These are phyloP conservation scores for Penicillium canariense DNA, from an alignment of 495 filamentous ascomycete species.

Conservation along the genomic window DNA sequence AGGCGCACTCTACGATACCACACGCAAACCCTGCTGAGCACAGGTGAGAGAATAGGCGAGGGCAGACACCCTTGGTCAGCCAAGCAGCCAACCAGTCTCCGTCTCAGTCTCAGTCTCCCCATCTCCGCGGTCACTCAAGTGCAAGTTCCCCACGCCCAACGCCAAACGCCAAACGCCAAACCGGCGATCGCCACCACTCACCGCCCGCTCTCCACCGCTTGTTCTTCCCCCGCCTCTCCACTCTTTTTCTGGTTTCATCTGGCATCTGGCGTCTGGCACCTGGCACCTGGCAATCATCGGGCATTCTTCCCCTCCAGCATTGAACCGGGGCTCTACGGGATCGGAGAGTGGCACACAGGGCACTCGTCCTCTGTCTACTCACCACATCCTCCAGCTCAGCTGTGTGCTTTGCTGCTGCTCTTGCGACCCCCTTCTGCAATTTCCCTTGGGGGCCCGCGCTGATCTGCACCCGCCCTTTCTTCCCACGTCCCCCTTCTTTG, in stretches of 20 bases:
- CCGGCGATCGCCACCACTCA: conserved; percentile 20
- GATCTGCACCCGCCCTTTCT: conserved; percentile 8
- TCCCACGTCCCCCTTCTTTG: neutral
- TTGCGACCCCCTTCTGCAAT: neutral
- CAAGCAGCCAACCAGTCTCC: neutral
- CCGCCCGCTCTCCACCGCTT: conserved; percentile 29
- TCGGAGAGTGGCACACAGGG: neutral
- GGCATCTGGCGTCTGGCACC: conserved; percentile 1
- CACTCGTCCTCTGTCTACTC: neutral
- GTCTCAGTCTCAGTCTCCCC: too few species aligned
- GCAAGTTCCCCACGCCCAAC: too few species aligned
- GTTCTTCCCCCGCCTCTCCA: conserved; percentile 28
- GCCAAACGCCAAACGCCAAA: neutral
- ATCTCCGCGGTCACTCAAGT: too few species aligned
- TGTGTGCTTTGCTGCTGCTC: neutral
- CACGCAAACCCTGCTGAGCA: neutral
- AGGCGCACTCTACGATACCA: neutral
- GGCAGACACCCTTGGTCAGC: neutral
- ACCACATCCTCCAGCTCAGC: neutral
- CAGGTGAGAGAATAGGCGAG: too few species aligned
- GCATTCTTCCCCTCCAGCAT: conserved; percentile 1
- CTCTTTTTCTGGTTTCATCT: conserved; percentile 15
- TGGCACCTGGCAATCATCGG: too few species aligned
- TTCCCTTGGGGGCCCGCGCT: conserved; percentile 7
- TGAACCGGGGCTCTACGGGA: neutral